phyloP scores from a whole-genome alignment of 1,139 yeast species.

The Lodderomyces parapsilosis region DNA sequence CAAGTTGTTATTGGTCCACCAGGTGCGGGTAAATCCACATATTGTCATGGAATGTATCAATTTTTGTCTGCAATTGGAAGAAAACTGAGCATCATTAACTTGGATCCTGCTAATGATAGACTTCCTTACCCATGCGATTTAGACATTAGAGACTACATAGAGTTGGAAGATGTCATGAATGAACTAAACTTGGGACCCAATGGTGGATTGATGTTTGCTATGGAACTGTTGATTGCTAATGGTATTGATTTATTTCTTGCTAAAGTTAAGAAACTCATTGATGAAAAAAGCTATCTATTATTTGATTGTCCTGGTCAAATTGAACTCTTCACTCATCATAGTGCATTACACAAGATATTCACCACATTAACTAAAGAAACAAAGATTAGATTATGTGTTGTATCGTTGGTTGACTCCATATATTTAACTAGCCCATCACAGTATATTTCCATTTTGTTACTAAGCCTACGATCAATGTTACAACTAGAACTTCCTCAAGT shows the following conservation, averaged over 20 bases:
- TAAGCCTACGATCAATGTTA: slow-evolving; percentile 70
- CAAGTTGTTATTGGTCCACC: slow-evolving; percentile 98
- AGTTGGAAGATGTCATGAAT: slow-evolving; percentile 87
- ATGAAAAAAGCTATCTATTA: slow-evolving; percentile 66
- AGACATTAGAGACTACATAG: slow-evolving; percentile 85
- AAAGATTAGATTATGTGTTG: slow-evolving; percentile 78
- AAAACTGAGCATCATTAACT: slow-evolving; percentile 73
- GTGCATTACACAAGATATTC: slow-evolving; percentile 37
- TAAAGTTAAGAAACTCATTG: slow-evolving; percentile 54
- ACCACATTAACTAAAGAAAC: slow-evolving; percentile 40
- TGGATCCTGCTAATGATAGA: slow-evolving; percentile 93
- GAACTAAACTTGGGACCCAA: slow-evolving; percentile 85
- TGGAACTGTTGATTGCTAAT: slow-evolving; percentile 57
- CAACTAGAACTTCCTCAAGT: slow-evolving; percentile 47
- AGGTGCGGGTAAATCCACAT: slow-evolving; percentile 95
- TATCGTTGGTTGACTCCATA: slow-evolving; percentile 82
- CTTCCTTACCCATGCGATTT: slow-evolving; percentile 79
- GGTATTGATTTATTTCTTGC: slow-evolving; percentile 50
- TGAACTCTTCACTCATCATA: slow-evolving; percentile 48
- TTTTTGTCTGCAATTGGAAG: slow-evolving; percentile 93
- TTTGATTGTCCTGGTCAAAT: slow-evolving; percentile 79
- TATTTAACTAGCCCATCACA: slow-evolving; percentile 87
- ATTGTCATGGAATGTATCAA: slow-evolving; percentile 88
- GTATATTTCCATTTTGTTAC: slow-evolving; percentile 77
- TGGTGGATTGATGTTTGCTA: slow-evolving; percentile 89